A percentile compares a stretch with the other conserved stretches of the same genome.
phyloP scores from a whole-genome alignment of 2,329 filamentous ascomycete genomes.

The Aspergillus fructus region DNA sequence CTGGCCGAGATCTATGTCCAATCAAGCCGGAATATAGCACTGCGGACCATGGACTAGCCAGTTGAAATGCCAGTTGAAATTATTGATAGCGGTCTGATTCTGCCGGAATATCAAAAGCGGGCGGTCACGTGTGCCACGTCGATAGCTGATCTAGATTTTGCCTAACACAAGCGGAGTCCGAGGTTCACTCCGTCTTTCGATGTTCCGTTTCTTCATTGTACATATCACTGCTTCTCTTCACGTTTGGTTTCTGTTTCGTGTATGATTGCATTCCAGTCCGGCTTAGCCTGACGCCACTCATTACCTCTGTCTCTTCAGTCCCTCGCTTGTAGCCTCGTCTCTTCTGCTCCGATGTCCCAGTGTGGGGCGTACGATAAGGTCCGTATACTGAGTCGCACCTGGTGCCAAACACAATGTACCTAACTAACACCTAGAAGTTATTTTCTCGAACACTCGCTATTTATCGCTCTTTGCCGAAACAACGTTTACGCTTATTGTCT shows the following conservation, averaged over 20 bases:
- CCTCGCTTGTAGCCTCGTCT: background rate
- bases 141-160: constrained; percentile 4
- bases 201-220: background rate
- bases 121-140: constrained; percentile 21
- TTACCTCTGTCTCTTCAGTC: background rate
- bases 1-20: background rate
- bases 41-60: background rate
- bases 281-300: background rate
- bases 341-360: constrained; percentile 14
- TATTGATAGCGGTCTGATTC: constrained; percentile 19
- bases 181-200: background rate
- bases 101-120: constrained; percentile 24
- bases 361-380: constrained; percentile 20
- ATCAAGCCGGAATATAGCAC: background rate
- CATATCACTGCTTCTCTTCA: background rate
- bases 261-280: background rate
- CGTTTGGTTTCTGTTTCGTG: background rate
- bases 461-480: background rate
- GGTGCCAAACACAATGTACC: background rate
- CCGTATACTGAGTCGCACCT: background rate
- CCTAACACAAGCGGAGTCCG: background rate
- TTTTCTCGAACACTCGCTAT: background rate
- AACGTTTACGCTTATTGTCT: background rate
- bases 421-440: constrained; percentile 4
- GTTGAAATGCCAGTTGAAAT: background rate